phyloP scores from a whole-genome alignment of 441 rosid species.

The Gossypium aridum region DNA sequence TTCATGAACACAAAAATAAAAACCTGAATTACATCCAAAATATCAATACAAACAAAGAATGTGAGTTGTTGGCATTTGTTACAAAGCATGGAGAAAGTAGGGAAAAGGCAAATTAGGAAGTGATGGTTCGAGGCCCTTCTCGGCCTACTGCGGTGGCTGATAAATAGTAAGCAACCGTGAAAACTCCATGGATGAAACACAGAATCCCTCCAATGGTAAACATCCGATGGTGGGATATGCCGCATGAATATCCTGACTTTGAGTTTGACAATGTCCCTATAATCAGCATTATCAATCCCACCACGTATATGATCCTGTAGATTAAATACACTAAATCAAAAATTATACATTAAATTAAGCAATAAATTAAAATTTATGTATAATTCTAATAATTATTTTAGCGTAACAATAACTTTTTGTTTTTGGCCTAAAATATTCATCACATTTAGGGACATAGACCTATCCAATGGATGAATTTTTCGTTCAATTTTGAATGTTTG shows the following conservation, averaged over 20 bases:
- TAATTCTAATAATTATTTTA: too few species aligned
- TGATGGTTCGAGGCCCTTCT: conserved; percentile 25
- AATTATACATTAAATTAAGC: too few species aligned
- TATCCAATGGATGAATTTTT: too few species aligned
- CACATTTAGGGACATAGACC: too few species aligned
- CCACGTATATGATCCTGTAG: conserved; percentile 46
- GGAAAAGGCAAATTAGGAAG: conserved; percentile 12
- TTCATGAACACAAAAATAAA: too few species aligned
- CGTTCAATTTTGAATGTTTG: too few species aligned
- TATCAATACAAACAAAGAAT: background rate
- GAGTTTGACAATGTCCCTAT: conserved; percentile 56
- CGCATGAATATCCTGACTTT: conserved; percentile 51
- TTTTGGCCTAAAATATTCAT: too few species aligned
- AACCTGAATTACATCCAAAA: background rate
- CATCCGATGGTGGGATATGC: conserved; percentile 49
- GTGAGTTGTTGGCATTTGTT: background rate
- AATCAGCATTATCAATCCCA: conserved; percentile 57
- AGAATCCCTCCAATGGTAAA: conserved; percentile 61
- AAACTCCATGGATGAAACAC: conserved; percentile 71
- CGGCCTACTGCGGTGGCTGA: conserved; percentile 53
- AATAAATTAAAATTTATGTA: too few species aligned
- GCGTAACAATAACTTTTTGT: too few species aligned
- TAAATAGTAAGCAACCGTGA: conserved; percentile 54
- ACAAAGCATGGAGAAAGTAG: background rate
- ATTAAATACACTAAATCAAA: too few species aligned